A percentile compares a stretch with the other conserved stretches of the same genome.
Conservation (phyloP, 2,329 filamentous ascomycete species). For the Scolecobasidium constrictum region DNA sequence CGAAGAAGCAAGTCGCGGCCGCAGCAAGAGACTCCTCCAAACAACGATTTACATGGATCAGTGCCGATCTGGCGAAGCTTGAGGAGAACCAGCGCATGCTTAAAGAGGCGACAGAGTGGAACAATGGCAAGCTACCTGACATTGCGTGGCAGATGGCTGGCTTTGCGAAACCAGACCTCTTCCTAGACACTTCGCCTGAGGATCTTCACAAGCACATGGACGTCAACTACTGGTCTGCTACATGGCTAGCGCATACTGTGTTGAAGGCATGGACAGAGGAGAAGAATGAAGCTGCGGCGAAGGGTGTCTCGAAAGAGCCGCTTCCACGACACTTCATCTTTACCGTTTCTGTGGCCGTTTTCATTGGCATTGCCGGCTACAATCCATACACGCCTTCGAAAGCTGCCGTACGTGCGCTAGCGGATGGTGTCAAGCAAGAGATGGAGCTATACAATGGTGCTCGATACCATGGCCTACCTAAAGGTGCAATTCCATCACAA, state of each 20-base stretch:
- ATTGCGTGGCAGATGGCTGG: conserved; percentile 89
- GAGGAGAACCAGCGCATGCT: conserved; percentile 62
- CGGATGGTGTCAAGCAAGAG: conserved; percentile 76
- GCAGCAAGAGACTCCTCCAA: conserved; percentile 51
- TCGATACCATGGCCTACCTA: conserved; percentile 25
- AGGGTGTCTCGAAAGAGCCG: conserved; percentile 19
- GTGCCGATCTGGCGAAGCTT: conserved; percentile 65
- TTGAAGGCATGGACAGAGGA: conserved; percentile 60
- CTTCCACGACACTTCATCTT: conserved; percentile 72
- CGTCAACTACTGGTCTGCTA: conserved; percentile 78
- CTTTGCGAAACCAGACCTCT: conserved; percentile 60
- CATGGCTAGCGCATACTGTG: conserved; percentile 75
- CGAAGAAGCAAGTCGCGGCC: conserved; percentile 53
- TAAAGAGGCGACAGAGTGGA: conserved; percentile 66
- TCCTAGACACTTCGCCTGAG: conserved; percentile 60
- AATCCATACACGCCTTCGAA: conserved; percentile 75
- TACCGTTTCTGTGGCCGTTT: conserved; percentile 66
- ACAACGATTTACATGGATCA: conserved; percentile 76
- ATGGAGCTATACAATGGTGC: conserved; percentile 71
- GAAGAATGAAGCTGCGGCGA: conserved; percentile 13
- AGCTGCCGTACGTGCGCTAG: conserved; percentile 70
- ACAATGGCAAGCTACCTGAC: conserved; percentile 61
- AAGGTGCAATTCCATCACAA: conserved; percentile 38
- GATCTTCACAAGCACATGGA: conserved; percentile 73
- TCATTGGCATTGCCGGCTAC: conserved; percentile 74